Evolutionary conservation across 176 grass and related monocot species (phyloP).

Genomic region (Pontederia crassipes): DNA sequence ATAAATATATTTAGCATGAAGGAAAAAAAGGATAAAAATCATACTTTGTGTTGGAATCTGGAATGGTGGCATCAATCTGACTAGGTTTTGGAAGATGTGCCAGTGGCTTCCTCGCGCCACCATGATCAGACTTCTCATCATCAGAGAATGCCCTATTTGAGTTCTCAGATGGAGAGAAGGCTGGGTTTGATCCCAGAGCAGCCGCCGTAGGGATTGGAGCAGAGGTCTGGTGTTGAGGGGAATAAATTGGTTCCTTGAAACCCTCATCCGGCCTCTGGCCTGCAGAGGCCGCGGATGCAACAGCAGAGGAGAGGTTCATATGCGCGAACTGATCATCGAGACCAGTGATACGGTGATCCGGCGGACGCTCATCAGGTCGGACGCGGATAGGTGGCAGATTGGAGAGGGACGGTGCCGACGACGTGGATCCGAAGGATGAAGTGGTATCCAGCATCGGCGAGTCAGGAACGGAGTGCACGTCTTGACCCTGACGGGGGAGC

Average conservation of each 20-base stretch:
- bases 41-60: constrained; percentile 55
- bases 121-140: constrained; percentile 85
- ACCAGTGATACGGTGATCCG: constrained; percentile 22
- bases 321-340: constrained; percentile 72
- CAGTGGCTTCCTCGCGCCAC: constrained; percentile 27
- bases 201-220: constrained; percentile 34
- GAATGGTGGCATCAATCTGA: constrained; percentile 10
- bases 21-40: constrained; percentile 9
- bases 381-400: constrained; percentile 88
- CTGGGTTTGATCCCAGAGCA: constrained; percentile 23
- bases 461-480: constrained; percentile 76
- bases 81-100: constrained; percentile 15
- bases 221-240: not conserved
- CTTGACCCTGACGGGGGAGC: constrained; percentile 27
- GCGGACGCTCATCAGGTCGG: constrained; percentile 36
- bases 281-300: not conserved
- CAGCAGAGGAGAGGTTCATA: constrained; percentile 45
- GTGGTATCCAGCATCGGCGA: constrained; percentile 88
- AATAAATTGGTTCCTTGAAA: constrained; percentile 17
- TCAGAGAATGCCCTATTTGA: constrained; percentile 44
- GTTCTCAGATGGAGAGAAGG: constrained; percentile 47
- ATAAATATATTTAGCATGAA: not conserved
- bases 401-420: constrained; percentile 79
- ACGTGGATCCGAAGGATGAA: constrained; percentile 80
- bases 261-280: constrained; percentile 12